These are phyloP conservation scores for Huiozyma sinensis DNA, from an alignment of 805 yeast species.

Conservation along the genomic window DNA sequence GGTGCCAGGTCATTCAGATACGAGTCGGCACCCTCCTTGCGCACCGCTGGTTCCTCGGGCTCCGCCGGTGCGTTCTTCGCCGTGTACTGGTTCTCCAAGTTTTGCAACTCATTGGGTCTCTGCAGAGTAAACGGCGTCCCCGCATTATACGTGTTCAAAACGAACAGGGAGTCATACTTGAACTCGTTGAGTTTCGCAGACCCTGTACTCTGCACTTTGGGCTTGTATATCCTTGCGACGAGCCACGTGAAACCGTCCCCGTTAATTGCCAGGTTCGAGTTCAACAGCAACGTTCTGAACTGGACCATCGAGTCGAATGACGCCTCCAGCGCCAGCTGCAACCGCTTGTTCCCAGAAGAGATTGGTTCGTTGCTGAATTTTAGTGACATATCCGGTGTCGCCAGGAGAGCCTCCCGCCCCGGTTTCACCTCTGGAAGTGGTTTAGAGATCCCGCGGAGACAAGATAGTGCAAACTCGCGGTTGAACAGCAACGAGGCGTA, in stretches of 20 bases:
- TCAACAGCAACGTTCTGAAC: conserved; percentile 57
- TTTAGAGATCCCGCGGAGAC: conserved; percentile 15
- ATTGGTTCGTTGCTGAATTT: conserved; percentile 7
- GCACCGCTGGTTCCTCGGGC: background rate
- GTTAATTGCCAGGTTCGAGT: conserved; percentile 58
- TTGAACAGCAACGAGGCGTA: conserved; percentile 33
- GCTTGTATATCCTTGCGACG: conserved; percentile 40
- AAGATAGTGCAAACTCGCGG: conserved; percentile 28
- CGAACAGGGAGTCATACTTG: conserved; percentile 41
- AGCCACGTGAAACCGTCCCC: conserved; percentile 94
- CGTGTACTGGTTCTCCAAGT: conserved; percentile 7
- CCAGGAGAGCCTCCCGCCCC: conserved; percentile 23
- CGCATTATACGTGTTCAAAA: conserved; percentile 78
- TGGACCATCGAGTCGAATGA: conserved; percentile 72
- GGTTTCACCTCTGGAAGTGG: conserved; percentile 10
- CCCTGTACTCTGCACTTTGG: conserved; percentile 1
- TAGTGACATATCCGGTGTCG: conserved; percentile 32
- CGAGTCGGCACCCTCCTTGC: background rate
- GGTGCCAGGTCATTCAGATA: conserved; percentile 10
- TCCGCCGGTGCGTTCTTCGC: conserved; percentile 2
- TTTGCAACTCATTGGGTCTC: conserved; percentile 26
- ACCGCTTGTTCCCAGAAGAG: background rate
- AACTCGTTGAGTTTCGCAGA: conserved; percentile 2
- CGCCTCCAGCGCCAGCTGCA: conserved; percentile 2
- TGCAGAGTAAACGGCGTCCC: conserved; percentile 69